Evolutionary conservation across 768 basidiomycete species (phyloP).

Genomic region (Chalciporus chontae): DNA sequence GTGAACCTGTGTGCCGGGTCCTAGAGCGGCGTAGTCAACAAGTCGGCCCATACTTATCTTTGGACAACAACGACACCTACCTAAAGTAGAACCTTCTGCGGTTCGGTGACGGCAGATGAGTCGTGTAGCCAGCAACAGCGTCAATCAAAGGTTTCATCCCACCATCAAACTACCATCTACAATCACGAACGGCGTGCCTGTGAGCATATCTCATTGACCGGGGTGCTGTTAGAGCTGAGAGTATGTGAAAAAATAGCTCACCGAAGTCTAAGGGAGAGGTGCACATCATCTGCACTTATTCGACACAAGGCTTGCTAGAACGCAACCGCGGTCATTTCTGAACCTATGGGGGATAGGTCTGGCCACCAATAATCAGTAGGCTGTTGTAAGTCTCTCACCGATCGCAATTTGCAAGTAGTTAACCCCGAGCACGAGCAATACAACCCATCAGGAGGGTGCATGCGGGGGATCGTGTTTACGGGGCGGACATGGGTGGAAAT

Average conservation of each 20-base stretch:
- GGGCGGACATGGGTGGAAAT: conserved; percentile 6
- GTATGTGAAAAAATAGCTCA: too few relatives aligned
- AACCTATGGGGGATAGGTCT: too few relatives aligned
- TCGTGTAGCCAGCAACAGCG: conserved; percentile 11
- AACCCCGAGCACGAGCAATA: not conserved
- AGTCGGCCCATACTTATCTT: conserved; percentile 22
- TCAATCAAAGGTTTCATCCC: not conserved
- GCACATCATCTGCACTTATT: too few relatives aligned
- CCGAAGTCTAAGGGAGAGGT: too few relatives aligned
- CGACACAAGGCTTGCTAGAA: too few relatives aligned
- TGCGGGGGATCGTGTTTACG: not conserved
- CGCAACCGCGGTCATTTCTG: too few relatives aligned
- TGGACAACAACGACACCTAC: conserved; percentile 13
- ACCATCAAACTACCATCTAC: conserved; percentile 2
- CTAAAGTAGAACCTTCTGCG: conserved; percentile 5
- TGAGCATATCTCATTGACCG: not conserved
- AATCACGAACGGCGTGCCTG: not conserved
- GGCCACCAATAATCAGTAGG: not conserved
- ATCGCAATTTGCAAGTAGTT: too few relatives aligned
- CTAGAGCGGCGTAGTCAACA: conserved; percentile 15
- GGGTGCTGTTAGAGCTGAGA: not conserved
- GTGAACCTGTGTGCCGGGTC: conserved; percentile 3
- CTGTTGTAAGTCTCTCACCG: not conserved
- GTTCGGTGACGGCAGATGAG: conserved; percentile 16
- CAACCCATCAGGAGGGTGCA: not conserved